phyloP scores from a whole-genome alignment of 163 green algal species.

The Chlamydomonas reinhardtii region DNA sequence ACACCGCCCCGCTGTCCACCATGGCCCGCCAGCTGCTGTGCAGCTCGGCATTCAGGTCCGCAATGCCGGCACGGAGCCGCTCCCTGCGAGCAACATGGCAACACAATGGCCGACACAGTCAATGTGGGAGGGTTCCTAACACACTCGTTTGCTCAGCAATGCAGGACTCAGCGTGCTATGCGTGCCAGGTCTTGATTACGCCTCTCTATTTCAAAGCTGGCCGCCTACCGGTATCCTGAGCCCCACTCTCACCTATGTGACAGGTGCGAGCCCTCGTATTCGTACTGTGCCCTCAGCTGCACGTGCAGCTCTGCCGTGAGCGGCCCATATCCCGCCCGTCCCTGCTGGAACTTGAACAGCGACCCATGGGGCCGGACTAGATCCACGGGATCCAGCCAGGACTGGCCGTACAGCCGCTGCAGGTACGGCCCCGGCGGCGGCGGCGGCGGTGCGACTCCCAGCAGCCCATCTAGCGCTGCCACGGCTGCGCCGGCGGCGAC shows the following conservation, averaged over 20 bases:
- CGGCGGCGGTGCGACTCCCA: background rate
- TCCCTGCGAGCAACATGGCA: background rate
- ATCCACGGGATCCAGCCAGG: slow-evolving; percentile 9
- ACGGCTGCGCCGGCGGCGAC: background rate
- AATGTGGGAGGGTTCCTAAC: too few relatives aligned
- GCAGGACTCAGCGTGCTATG: too few relatives aligned
- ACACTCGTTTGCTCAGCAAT: too few relatives aligned
- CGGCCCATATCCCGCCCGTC: background rate
- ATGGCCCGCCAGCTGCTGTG: slow-evolving; percentile 7
- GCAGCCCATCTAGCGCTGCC: background rate
- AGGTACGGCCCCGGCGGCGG: background rate
- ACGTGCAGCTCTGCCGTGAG: background rate
- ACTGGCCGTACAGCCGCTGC: too few relatives aligned
- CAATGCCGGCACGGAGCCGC: slow-evolving; percentile 19
- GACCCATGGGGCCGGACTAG: slow-evolving; percentile 1
- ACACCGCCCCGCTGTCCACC: slow-evolving; percentile 27
- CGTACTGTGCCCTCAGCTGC: background rate
- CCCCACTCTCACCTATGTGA: background rate
- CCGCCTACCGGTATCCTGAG: background rate
- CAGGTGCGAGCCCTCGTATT: background rate
- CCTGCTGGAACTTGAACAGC: background rate
- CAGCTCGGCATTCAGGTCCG: slow-evolving; percentile 28
- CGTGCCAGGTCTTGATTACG: background rate
- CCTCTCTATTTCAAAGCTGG: background rate
- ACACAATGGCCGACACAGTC: too few relatives aligned